Base-by-base conservation (phyloP, 1,139 yeast species). In the Lodderomyces oxycetoniae region DNA sequence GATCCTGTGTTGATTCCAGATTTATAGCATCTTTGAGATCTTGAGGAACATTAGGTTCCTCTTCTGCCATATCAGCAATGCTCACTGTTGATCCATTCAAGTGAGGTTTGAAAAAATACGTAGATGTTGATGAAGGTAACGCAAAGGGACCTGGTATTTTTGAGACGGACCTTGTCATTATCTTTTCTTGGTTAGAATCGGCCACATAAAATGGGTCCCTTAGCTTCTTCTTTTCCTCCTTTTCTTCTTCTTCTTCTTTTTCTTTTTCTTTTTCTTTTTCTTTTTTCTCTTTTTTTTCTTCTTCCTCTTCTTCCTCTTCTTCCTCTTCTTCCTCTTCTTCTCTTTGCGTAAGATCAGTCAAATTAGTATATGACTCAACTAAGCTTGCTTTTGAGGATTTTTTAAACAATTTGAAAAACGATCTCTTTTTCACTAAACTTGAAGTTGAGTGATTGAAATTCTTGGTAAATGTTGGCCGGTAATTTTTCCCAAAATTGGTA, bases 81-180 rank as follows among this genome's bases (percentile, higher is more conserved):
- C 25, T 28, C 11, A 23, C 25, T 4, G 43, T 33, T 3, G 54
- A 45, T 12, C 29, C 42, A 34, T 46, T 45, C 22, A 43, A 30
- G 31, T 53, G 49, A n/a, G 55, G 63, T 34, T 63, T 63, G 52
- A 67, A 67, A 43, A 65, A 67, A 33, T 63, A 54, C 14, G 58
- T 59, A 0, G 73, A 66, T 0, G 72, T 63, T 2, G 73, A 66
- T 2, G 70, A 61, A 3, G 74, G 74, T 41, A 67, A 57, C 7
- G 72, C 73, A 53, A 67, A 67, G 5, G 74, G 67, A 16, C 65
- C 52, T 2, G 61, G 72, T 29, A 52, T 40, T 7, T 52, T 43
- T 24, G 63, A 39, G 43, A 42, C 23, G 3, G 41, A 25, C 32
- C 37, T 39, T 11, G 35, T 19, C 19, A 23, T 28, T 7, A 34